Evolutionary conservation across 495 filamentous ascomycete species (phyloP), one percentile per base, ranked within the genome.

Genomic region (Geoglossum glabrum): DNA sequence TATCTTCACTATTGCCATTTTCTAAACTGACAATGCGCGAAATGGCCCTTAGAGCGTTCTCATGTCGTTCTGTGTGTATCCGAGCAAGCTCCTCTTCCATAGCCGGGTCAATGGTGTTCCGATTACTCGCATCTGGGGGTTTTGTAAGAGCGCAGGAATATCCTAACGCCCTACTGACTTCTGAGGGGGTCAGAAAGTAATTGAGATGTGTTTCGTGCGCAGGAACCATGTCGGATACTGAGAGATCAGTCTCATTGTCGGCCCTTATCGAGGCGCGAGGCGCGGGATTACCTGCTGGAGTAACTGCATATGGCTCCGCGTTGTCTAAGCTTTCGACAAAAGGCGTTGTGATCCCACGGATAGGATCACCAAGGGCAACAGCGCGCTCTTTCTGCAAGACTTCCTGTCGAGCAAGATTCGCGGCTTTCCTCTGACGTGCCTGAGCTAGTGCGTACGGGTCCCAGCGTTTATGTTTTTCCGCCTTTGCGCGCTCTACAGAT

Each of bases 291-390:
- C 56, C 45, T 17, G 55, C 8, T 0, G 57, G n/a, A 19, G 27
- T 17, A 30, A 54, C 30, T 17, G 57, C 28, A 8, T 28, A 30
- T 27, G 40, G 23, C n/a, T n/a, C 30, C 17, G 30, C 52, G 65
- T 58, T 7, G 19, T 87, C 82, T 67, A 98, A 81, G 46, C 85
- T 84, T 70, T 85, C 76, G 65, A 95, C 70, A 68, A 95, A 98
- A 36, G 87, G 76, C 13, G 93, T 96, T 7, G 76, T 65, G 40
- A 80, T 70, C 62, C 88, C 90, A 56, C 80, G 75, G 62, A 97
- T 76, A 0, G 90, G 86, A 69, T 93, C 79, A 28, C 87, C 88
- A 54, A 80, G 63, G 30, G 73, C 73, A 26, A 69, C 74, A 31
- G 78, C 71, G 57, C 85, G 79, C 61, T 81, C 69, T 54, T 75